A percentile compares a stretch with the other conserved stretches of the same genome.
These are phyloP conservation scores for Leccinum subgranulosum DNA, from an alignment of 768 basidiomycete species.

Conservation along the genomic window DNA sequence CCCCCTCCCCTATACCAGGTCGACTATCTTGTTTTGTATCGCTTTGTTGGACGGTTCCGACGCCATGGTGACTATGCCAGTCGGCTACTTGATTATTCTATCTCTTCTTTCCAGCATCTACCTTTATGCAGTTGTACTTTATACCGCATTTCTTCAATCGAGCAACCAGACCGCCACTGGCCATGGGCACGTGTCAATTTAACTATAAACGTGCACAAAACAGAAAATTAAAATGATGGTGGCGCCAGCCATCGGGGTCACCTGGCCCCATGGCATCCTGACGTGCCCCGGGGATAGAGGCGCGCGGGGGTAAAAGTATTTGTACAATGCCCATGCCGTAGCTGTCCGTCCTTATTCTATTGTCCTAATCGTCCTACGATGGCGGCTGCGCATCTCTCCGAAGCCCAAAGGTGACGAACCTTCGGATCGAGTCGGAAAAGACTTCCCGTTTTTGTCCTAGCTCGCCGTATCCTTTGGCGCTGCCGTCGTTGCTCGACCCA, in stretches of 20 bases:
- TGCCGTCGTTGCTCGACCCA: constrained; percentile 48
- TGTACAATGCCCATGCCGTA: background rate
- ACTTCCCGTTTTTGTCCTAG: constrained; percentile 62
- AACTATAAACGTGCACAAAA: background rate
- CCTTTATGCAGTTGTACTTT: constrained; percentile 16
- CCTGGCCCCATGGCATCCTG: background rate
- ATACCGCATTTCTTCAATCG: constrained; percentile 11
- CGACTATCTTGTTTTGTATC: background rate
- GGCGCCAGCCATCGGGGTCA: background rate
- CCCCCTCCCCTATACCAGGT: constrained; percentile 5
- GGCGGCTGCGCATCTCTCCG: constrained; percentile 58
- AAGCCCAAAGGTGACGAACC: constrained; percentile 87
- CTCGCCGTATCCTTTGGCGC: constrained; percentile 39
- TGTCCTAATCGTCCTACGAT: background rate
- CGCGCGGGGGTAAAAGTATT: background rate
- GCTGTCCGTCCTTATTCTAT: constrained; percentile 6
- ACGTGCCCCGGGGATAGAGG: background rate
- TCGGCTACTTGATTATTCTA: background rate
- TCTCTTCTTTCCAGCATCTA: background rate
- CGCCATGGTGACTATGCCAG: background rate
- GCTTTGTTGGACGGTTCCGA: background rate
- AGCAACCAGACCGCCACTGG: background rate
- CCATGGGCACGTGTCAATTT: background rate
- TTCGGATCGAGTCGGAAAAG: constrained; percentile 75
- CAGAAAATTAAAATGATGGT: constrained; percentile 6